Evolutionary conservation across 306 rosid genomes (phyloP), one percentile per base, ranked within the genome.

Genomic region (Trichosanthes truncata): DNA sequence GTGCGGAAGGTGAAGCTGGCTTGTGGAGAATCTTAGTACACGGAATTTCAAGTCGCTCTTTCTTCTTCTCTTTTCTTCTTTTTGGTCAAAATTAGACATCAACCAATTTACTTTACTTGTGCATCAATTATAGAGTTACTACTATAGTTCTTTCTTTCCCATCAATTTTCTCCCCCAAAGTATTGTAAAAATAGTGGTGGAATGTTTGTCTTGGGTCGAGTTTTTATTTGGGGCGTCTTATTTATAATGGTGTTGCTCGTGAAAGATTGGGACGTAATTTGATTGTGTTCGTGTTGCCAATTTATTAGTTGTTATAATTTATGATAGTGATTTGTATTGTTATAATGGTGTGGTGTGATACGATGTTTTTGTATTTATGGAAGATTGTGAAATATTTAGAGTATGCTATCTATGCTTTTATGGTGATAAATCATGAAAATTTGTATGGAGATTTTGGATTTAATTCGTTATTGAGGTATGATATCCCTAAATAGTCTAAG

Each of bases 11-110:
- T 48, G 62, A 74, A 74, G 77, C 11, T 72, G 36, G 77, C 7
- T 43, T 46, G 77, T 45, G 77, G 77, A 72, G 61, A 74, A 74
- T 74, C 78, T 49, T 74, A 74, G 78, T 51, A 51, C 78, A 74
- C 78, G 78, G 62, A 74, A 74, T 74, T 74, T 74, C 61, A 49
- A 74, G 45, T 29, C 62, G 38, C 62, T 51, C 46, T 31, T 74
- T 74, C 23, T 33, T 51, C 29, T 31, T 15, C 8, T 8, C 33
- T 23, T 10, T 6, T 25, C 35, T 41, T 23, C n/a, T 55, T 26
- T 36, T 69, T 23, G 33, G 55, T 69, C 77, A 73, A 73, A 73
- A 45, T 46, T 48, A 46, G 33, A 25, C 18, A 13, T 25, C 40
- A 15, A 72, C 77, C 40, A 17, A 46, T 72, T 46, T 46, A 45